phyloP scores from a whole-genome alignment of 1,284 basidiomycete genomes.

The Caloboletus inedulis region DNA sequence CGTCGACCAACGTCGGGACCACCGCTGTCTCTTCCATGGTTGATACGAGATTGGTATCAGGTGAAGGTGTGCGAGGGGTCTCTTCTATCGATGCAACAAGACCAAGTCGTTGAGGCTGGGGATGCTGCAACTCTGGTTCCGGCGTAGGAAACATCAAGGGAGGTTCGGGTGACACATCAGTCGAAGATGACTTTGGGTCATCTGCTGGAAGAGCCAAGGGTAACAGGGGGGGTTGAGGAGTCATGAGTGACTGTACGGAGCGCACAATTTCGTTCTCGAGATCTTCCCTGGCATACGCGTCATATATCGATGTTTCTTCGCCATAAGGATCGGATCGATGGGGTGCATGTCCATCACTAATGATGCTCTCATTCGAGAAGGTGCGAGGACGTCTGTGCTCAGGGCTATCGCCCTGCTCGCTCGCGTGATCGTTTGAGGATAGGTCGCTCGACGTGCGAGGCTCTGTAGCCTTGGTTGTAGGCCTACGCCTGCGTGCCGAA shows the following conservation, averaged over 20 bases:
- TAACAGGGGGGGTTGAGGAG: slow-evolving; percentile 28
- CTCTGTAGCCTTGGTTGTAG: slow-evolving; percentile 34
- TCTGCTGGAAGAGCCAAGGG: slow-evolving; percentile 30
- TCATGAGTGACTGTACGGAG: slow-evolving; percentile 26
- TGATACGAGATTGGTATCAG: slow-evolving; percentile 31
- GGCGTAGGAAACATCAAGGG: slow-evolving; percentile 15
- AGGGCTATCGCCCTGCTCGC: slow-evolving; percentile 56
- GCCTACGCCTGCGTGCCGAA: slow-evolving; percentile 37
- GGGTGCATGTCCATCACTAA: slow-evolving; percentile 25
- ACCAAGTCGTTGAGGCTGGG: slow-evolving; percentile 43
- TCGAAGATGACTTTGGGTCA: slow-evolving; percentile 33
- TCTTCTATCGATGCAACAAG: slow-evolving; percentile 33
- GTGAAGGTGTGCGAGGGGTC: slow-evolving; percentile 47
- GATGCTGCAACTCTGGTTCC: slow-evolving; percentile 56
- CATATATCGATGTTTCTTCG: slow-evolving; percentile 78
- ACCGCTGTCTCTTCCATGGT: slow-evolving; percentile 31
- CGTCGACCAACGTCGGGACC: slow-evolving; percentile 23
- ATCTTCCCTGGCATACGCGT: slow-evolving; percentile 68
- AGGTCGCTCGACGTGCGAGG: slow-evolving; percentile 56
- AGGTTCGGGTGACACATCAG: slow-evolving; percentile 33
- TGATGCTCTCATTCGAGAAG: slow-evolving; percentile 46
- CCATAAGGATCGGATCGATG: slow-evolving; percentile 66
- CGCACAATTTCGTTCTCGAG: slow-evolving; percentile 48
- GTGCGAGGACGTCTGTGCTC: slow-evolving; percentile 41
- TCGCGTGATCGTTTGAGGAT: slow-evolving; percentile 56